These are phyloP conservation scores for Astrothelium macrocarpum DNA, from an alignment of 495 filamentous ascomycete genomes.

Conservation along the genomic window DNA sequence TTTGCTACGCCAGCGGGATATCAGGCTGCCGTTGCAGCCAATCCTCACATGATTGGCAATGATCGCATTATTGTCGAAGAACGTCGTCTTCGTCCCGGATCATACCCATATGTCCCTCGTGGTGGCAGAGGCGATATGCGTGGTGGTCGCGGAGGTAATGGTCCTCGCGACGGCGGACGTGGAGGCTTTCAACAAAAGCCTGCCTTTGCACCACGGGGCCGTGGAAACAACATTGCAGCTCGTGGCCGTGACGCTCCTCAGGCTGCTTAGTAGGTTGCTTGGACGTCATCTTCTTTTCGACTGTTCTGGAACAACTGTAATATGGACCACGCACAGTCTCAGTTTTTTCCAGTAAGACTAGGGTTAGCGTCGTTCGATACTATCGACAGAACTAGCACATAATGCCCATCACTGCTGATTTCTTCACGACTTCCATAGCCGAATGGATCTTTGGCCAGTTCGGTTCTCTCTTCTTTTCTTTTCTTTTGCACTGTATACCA, in stretches of 20 bases:
- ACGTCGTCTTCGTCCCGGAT: constrained; percentile 64
- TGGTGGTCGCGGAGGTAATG: constrained; percentile 39
- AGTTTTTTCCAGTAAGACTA: neutral
- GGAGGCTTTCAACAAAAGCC: constrained; percentile 58
- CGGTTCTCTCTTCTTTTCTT: neutral
- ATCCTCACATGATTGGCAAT: constrained; percentile 73
- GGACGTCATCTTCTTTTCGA: neutral
- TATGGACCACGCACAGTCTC: neutral
- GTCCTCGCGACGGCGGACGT: constrained; percentile 49
- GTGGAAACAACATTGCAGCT: constrained; percentile 16
- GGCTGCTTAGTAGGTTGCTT: constrained; percentile 17
- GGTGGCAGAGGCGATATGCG: constrained; percentile 54
- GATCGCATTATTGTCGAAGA: constrained; percentile 81
- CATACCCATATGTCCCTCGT: constrained; percentile 33
- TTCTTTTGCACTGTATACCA: neutral
- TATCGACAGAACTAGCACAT: neutral
- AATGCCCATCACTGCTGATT: neutral
- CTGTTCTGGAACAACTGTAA: neutral
- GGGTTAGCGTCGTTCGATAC: neutral
- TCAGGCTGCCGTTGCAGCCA: constrained; percentile 67
- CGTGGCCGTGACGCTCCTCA: constrained; percentile 39
- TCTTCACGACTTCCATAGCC: neutral
- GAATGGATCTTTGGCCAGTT: neutral
- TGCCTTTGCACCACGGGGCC: constrained; percentile 17
- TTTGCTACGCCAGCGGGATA: constrained; percentile 72